phyloP scores from a whole-genome alignment of 2,329 filamentous ascomycete species.

The Sclerotinia borealis region DNA sequence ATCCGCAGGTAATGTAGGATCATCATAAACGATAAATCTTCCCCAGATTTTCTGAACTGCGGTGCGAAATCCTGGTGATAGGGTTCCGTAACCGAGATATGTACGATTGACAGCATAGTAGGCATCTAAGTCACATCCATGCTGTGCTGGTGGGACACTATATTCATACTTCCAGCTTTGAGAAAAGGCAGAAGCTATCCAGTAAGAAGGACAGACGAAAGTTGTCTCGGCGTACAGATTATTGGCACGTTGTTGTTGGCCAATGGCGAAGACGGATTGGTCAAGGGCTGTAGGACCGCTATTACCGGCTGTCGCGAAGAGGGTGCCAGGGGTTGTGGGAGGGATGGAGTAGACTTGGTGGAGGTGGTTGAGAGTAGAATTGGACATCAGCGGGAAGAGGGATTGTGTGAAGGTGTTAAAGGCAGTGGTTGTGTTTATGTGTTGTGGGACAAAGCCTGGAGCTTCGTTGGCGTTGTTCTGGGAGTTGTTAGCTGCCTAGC shows the following conservation, averaged over 20 bases:
- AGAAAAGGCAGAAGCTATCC: conserved; percentile 41
- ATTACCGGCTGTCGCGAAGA: conserved; percentile 33
- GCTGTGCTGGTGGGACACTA: conserved; percentile 33
- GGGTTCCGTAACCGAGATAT: conserved; percentile 5
- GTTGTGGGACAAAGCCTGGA: conserved; percentile 38
- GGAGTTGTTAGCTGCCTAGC: background rate
- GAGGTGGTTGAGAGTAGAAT: conserved; percentile 33
- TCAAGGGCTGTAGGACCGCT: conserved; percentile 38
- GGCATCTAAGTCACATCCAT: conserved; percentile 33
- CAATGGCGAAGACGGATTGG: conserved; percentile 38
- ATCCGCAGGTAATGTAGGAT: background rate
- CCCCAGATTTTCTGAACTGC: conserved; percentile 19
- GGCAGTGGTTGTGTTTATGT: conserved; percentile 37
- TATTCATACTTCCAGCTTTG: conserved; percentile 41
- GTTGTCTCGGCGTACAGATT: conserved; percentile 37
- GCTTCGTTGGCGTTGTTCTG: conserved; percentile 48
- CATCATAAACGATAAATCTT: conserved; percentile 9
- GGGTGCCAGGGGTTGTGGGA: conserved; percentile 18
- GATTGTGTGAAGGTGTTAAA: conserved; percentile 37
- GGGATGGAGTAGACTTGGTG: conserved; percentile 23
- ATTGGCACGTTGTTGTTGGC: conserved; percentile 45
- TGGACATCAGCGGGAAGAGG: conserved; percentile 38
- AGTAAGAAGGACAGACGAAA: conserved; percentile 48
- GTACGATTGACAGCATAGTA: conserved; percentile 30
- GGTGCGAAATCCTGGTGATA: conserved; percentile 13